Evolutionary conservation across 2,329 filamentous ascomycete species (phyloP).

Genomic region (Colletotrichum ledebouriae): DNA sequence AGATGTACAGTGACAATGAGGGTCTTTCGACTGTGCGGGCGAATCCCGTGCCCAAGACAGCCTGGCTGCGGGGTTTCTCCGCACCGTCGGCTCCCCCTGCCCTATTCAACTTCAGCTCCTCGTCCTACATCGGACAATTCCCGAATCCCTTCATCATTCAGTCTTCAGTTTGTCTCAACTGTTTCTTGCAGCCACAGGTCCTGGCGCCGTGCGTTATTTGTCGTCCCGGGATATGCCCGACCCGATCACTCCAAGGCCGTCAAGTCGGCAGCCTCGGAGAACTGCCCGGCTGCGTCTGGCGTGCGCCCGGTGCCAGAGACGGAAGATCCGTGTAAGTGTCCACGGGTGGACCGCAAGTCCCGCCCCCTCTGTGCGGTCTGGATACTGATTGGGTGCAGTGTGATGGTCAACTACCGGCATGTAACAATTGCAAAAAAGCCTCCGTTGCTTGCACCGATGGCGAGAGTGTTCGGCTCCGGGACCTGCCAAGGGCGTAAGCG

Average conservation of each 20-base stretch:
- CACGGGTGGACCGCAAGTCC: not conserved
- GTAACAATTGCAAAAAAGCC: constrained; percentile 59
- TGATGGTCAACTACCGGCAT: constrained; percentile 57
- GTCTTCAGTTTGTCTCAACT: constrained; percentile 20
- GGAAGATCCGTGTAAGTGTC: constrained; percentile 61
- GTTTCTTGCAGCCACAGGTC: not conserved
- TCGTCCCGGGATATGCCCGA: constrained; percentile 27
- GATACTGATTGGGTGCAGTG: constrained; percentile 52
- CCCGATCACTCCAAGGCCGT: constrained; percentile 22
- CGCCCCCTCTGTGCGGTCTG: not conserved
- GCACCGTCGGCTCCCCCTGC: not conserved
- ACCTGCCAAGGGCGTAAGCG: constrained; percentile 58
- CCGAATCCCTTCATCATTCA: constrained; percentile 13
- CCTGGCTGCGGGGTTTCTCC: constrained; percentile 23
- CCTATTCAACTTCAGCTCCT: constrained; percentile 40
- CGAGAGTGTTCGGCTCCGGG: constrained; percentile 55
- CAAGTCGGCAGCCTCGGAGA: constrained; percentile 44
- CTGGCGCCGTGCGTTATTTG: not conserved
- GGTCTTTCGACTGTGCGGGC: not conserved
- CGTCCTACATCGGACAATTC: constrained; percentile 35
- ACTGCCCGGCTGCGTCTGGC: constrained; percentile 47
- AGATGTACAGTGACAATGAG: not conserved
- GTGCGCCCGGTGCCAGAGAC: constrained; percentile 57
- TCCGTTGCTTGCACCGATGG: constrained; percentile 58
- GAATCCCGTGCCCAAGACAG: constrained; percentile 30